phyloP scores from a whole-genome alignment of 2,329 filamentous ascomycete genomes.

The Rhinocladiella mackenziei region DNA sequence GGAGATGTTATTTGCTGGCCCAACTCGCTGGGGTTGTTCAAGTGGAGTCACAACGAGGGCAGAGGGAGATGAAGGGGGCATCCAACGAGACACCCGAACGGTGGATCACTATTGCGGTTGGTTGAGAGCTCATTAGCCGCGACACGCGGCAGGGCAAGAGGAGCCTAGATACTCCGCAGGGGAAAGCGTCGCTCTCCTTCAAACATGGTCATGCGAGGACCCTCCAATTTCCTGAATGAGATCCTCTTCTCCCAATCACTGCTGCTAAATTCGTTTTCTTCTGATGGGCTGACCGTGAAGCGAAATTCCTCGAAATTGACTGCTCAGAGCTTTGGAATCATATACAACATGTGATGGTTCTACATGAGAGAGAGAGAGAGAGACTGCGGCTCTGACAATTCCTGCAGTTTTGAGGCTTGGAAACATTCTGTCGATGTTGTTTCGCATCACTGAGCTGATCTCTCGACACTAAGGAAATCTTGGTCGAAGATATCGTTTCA shows the following conservation, averaged over 20 bases:
- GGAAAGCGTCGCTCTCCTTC: constrained; percentile 3
- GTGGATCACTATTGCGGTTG: constrained; percentile 11
- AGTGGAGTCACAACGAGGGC: neutral
- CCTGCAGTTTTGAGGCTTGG: no score
- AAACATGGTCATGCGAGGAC: constrained; percentile 7
- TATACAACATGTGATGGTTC: no score
- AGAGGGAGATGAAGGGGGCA: constrained; percentile 22
- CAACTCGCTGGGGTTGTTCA: no score
- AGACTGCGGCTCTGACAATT: no score
- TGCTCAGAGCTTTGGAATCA: no score
- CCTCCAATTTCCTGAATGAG: constrained; percentile 3
- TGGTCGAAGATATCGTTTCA: no score
- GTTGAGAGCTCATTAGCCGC: constrained; percentile 5
- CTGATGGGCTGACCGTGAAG: neutral
- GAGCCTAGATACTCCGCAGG: constrained; percentile 1
- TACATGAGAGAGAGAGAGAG: no score
- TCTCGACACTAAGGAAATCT: no score
- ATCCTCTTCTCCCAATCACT: constrained; percentile 2
- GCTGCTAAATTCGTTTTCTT: neutral
- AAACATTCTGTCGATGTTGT: no score
- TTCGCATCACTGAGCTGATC: no score
- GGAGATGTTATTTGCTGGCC: no score
- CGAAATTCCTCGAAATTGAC: constrained; percentile 2
- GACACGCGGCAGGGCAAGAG: constrained; percentile 10
- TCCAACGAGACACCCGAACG: constrained; percentile 2